phyloP scores from a whole-genome alignment of 164 flowering plant species.

The grape (Vitis vinifera) region DNA sequence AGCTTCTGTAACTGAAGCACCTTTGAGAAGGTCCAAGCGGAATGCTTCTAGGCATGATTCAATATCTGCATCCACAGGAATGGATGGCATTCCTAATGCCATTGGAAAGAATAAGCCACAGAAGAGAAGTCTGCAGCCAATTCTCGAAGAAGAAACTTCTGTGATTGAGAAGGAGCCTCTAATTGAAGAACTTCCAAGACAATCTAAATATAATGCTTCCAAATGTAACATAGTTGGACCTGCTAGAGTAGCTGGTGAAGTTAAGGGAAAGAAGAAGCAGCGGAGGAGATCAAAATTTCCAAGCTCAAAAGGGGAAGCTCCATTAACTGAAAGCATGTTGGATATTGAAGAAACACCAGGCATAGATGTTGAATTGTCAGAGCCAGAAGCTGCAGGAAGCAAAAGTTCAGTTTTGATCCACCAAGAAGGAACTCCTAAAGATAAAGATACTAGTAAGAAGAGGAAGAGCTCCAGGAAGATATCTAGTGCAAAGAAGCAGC shows the following conservation, averaged over 20 bases:
- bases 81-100: background rate
- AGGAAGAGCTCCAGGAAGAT: background rate
- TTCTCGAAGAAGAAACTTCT: background rate
- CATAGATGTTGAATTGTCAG: background rate
- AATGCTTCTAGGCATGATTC: conserved; percentile 3
- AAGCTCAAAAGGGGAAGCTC: background rate
- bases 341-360: background rate
- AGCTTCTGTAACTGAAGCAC: background rate
- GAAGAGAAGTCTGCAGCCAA: conserved; percentile 2
- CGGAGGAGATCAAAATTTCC: background rate
- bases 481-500: conserved; percentile 1
- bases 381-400: background rate
- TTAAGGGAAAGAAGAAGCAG: conserved; percentile 7
- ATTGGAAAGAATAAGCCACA: background rate
- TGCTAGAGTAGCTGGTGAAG: background rate
- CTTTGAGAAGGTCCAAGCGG: conserved; percentile 1
- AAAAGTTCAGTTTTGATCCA: background rate
- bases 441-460: background rate
- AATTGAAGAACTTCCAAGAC: conserved; percentile 3
- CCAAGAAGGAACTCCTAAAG: background rate
- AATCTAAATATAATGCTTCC: conserved; percentile 7
- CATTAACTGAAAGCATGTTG: background rate
- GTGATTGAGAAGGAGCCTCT: background rate
- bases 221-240: background rate
- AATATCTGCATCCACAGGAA: background rate